phyloP scores from a whole-genome alignment of 129 eudicot species.

The Chrysanthemum seticuspe region DNA sequence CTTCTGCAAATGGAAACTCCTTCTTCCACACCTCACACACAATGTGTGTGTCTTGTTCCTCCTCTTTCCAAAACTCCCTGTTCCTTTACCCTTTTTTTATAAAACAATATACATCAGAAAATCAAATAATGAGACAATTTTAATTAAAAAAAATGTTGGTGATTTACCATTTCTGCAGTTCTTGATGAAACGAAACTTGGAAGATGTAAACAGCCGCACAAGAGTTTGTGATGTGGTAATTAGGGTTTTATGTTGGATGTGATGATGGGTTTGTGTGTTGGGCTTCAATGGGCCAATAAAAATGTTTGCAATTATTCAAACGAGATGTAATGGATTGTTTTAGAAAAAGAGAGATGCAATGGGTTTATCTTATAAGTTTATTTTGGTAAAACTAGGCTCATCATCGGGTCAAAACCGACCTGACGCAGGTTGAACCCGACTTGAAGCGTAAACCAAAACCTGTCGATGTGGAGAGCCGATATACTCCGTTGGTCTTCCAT shows the following conservation, averaged over 20 bases:
- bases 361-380: too few relatives aligned
- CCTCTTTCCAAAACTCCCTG: conserved; percentile 56
- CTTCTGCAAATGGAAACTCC: conserved; percentile 52
- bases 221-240: background rate
- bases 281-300: conserved; percentile 8
- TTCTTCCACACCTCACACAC: conserved; percentile 48
- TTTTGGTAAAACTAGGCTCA: too few relatives aligned
- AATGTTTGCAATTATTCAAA: background rate
- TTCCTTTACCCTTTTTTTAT: conserved; percentile 41
- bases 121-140: background rate
- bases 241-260: conserved; percentile 22
- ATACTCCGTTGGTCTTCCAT: too few relatives aligned
- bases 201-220: conserved; percentile 4
- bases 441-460: too few relatives aligned
- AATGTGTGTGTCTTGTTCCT: conserved; percentile 57
- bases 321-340: too few relatives aligned
- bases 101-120: background rate
- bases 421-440: too few relatives aligned
- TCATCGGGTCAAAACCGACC: too few relatives aligned
- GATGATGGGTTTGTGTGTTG: background rate
- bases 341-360: too few relatives aligned
- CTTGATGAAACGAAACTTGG: conserved; percentile 26
- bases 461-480: too few relatives aligned
- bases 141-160: background rate
- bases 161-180: conserved; percentile 28